Evolutionary conservation across 225 moss, liverwort and hornwort genomes (phyloP), one percentile per base, ranked within the genome.

Genomic region (Polytrichum commune): DNA sequence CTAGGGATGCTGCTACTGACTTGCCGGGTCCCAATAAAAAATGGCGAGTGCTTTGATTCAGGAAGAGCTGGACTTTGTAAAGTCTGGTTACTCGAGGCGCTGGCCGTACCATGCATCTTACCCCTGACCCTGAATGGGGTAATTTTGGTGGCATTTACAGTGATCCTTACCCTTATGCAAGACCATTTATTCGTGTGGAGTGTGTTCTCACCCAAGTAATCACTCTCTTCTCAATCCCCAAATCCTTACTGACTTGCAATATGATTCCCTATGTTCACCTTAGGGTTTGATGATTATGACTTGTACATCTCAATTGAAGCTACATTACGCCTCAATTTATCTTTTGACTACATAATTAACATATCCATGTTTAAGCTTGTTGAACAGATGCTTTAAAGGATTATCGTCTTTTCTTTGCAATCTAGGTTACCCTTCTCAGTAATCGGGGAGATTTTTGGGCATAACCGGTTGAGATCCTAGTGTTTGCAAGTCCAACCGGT

Each of bases 131-230:
- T 94, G 83, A 94, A 94, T 79, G 85, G 91, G 46, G 72, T 90
- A 61, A 67, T 88, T 62, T 53, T 94, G 77, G 88, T 86, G 63
- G 77, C 79, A 23, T 94, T 94, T 77, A 94, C 93, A 7, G 85
- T 63, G 25, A 74, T 94, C 67, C 88, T 94, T 23, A 73, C 80
- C 38, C 70, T 90, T 57, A 92, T 92, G 91, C 91, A 90, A 66
- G 72, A 90, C 66, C 93, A 94, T 58, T 83, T 94, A 3, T 94
- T 94, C 74, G 88, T 94, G 29, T 94, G 93, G 93, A 94, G 93
- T 82, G 93, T 94, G 6, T 94, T 94, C 70, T 94, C 91, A 28
- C 93, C 93, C 46, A 94, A 94, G 91, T 94, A 92, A 54, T 46
- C 16, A 46, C 16, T 46, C 16, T 16, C 46, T 46, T 16, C 16